phyloP scores from a whole-genome alignment of 352 stramenopile genomes.

The Globisporangium radiosum region DNA sequence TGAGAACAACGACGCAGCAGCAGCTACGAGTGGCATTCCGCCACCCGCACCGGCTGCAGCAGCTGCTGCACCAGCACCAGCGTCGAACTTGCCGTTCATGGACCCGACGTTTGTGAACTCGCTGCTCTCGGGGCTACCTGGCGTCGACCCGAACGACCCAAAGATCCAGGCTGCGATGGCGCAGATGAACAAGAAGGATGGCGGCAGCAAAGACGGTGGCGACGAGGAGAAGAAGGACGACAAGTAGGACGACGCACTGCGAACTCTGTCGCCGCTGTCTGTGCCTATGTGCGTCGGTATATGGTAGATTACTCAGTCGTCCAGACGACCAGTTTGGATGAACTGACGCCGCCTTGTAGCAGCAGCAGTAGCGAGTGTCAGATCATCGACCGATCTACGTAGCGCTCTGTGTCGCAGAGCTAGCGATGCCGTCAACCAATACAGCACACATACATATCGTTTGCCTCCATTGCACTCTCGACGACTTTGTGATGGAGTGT shows the following conservation, averaged over 20 bases:
- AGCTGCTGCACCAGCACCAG: slow-evolving; percentile 35
- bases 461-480: no score
- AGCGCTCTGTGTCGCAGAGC: no score
- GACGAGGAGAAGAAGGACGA: slow-evolving; percentile 78
- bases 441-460: no score
- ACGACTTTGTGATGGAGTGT: no score
- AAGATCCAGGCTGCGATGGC: slow-evolving; percentile 89
- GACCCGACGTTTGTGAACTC: slow-evolving; percentile 88
- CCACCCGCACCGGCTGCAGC: slow-evolving; percentile 30
- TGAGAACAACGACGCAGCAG: neutral
- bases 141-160: slow-evolving; percentile 90
- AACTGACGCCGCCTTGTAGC: no score
- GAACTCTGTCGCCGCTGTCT: no score
- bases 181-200: slow-evolving; percentile 78
- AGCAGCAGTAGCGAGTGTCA: no score
- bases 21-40: slow-evolving; percentile 21
- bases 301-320: no score
- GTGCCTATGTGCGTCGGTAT: no score
- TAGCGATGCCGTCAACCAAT: no score
- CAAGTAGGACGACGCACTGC: slow-evolving; percentile 26
- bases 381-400: no score
- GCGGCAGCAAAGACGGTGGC: slow-evolving; percentile 51
- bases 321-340: no score
- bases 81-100: slow-evolving; percentile 84
- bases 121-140: slow-evolving; percentile 80